Conservation (phyloP, 768 basidiomycete genomes). For the Macrolepiota fuliginosa region DNA sequence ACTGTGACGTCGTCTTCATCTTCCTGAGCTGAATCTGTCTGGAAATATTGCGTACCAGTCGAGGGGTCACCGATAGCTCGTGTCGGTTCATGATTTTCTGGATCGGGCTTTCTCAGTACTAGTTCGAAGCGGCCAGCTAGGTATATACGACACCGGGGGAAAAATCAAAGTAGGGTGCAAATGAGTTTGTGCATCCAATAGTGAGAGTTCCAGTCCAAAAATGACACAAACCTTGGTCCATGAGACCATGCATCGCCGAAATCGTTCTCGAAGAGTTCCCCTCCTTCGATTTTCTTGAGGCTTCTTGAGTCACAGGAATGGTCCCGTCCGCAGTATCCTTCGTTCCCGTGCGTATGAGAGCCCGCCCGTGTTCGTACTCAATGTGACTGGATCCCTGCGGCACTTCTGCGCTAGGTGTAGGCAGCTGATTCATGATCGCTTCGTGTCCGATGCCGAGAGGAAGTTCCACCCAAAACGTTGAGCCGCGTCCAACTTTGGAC, state of each 20-base stretch:
- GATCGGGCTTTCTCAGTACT: slow-evolving; percentile 39
- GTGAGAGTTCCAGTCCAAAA: neutral
- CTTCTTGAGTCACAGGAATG: neutral
- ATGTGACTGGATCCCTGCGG: neutral
- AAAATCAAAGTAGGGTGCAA: neutral
- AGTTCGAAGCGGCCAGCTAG: slow-evolving; percentile 60
- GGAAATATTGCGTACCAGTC: slow-evolving; percentile 30
- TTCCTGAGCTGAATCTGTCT: neutral
- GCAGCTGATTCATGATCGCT: slow-evolving; percentile 28
- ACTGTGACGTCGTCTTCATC: slow-evolving; percentile 7
- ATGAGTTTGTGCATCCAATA: neutral
- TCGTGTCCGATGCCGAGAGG: slow-evolving; percentile 73
- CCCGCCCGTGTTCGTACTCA: slow-evolving; percentile 4
- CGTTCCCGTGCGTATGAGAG: neutral
- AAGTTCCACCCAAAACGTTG: slow-evolving; percentile 87
- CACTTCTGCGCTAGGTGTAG: slow-evolving; percentile 1
- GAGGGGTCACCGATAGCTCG: slow-evolving; percentile 40
- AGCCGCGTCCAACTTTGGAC: slow-evolving; percentile 65
- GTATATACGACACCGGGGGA: neutral
- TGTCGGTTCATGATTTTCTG: slow-evolving; percentile 31
- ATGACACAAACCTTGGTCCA: slow-evolving; percentile 42
- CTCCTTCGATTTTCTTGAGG: neutral
- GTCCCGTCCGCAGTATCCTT: neutral
- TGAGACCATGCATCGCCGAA: slow-evolving; percentile 60
- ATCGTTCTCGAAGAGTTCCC: slow-evolving; percentile 25